Evolutionary conservation across 1,284 basidiomycete genomes (phyloP), one percentile per base, ranked within the genome.

Genomic region (Boletus nobilissimus): DNA sequence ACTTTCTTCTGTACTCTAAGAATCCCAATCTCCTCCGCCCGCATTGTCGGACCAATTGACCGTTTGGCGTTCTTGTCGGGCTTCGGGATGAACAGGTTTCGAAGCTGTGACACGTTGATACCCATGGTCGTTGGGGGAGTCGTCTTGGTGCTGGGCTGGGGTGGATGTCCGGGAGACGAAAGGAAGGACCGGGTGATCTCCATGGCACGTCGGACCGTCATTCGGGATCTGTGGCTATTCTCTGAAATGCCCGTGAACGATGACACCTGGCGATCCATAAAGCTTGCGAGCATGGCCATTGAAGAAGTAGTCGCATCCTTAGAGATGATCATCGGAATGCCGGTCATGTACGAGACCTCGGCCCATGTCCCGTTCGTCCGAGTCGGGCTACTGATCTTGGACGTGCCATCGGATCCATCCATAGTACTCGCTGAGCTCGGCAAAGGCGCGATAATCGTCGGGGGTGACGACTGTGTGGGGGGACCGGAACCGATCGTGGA

Each of bases 101-200:
- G 78, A 32, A 70, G 34, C 34, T 46, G 51, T 3, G 67, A 64
- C 14, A 36, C 66, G 4, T 67, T 34, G 29, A 57, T 63, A 4
- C 48, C 34, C 16, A 18, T 29, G 8, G 19, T 18, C 72, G 11
- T 69, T 11, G 40, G 43, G 3, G 38, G 4, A 32, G 24, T 13
- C 2, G 16, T 57, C 14, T 38, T 19, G 18, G 22, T 6, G 6
- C 22, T 8, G 0, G 57, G 13, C 24, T 38, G 66, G 7, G 48
- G 34, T 3, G n/a, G 57, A 32, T 4, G 29, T 39, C 10, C 24
- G 4, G 57, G 36, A 32, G 76, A 40, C 8, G 64, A 54, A 38
- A 81, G 65, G n/a, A 82, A 11, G 0, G 60, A 9, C 9, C 36
- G 62, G 40, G 43, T 34, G 8, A 72, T 65, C 43, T 72, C 38